Percentiles rank a stretch among this genome's conserved stretches.
These are phyloP conservation scores for Talaromyces sp. DNA, from an alignment of 2,329 filamentous ascomycete genomes.

Conservation along the genomic window DNA sequence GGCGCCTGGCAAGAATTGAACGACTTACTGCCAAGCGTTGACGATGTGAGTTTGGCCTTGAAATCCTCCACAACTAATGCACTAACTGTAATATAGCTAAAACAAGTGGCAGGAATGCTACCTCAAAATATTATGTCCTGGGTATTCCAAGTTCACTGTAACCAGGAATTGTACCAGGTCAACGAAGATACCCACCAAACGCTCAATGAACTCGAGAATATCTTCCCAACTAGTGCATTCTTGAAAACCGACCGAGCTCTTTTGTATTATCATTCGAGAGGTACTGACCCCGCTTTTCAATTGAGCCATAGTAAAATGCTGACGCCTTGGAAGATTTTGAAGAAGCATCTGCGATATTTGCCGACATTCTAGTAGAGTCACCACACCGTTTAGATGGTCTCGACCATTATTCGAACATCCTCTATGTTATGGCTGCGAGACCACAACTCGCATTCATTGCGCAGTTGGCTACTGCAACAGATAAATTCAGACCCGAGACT, in stretches of 20 bases:
- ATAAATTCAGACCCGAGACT: slow-evolving; percentile 94
- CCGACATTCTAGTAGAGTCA: slow-evolving; percentile 62
- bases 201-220: slow-evolving; percentile 69
- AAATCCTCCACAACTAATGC: background rate
- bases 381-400: slow-evolving; percentile 76
- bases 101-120: slow-evolving; percentile 64
- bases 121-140: slow-evolving; percentile 89
- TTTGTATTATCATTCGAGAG: slow-evolving; percentile 82
- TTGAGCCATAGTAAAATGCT: background rate
- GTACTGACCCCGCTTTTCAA: slow-evolving; percentile 17
- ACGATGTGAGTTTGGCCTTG: slow-evolving; percentile 60
- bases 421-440: slow-evolving; percentile 84
- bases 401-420: slow-evolving; percentile 94
- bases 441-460: slow-evolving; percentile 90
- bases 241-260: slow-evolving; percentile 85
- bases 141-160: slow-evolving; percentile 89
- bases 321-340: slow-evolving; percentile 50
- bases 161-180: slow-evolving; percentile 85
- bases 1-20: slow-evolving; percentile 93
- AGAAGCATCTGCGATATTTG: slow-evolving; percentile 57
- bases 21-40: slow-evolving; percentile 68
- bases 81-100: slow-evolving; percentile 51
- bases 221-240: slow-evolving; percentile 86
- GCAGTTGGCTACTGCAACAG: slow-evolving; percentile 81
- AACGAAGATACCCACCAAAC: slow-evolving; percentile 68